Evolutionary conservation across 202 grass and related monocot species (phyloP).

Genomic region (Thinopyrum obtusiflorum): DNA sequence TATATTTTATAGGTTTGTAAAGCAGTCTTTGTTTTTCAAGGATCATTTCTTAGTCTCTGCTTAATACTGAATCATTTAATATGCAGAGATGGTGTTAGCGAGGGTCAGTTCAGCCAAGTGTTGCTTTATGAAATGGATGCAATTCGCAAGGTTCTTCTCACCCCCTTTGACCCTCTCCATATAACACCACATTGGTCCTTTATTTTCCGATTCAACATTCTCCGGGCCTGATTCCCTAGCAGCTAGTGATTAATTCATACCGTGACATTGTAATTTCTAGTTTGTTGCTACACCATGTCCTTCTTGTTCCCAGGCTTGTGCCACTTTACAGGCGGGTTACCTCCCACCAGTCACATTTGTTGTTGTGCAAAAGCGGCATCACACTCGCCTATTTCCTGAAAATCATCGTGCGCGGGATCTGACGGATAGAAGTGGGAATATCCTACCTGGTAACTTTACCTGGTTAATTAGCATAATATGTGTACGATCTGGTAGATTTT

Average conservation of each 20-base stretch:
- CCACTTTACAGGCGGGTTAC: slow-evolving; percentile 44
- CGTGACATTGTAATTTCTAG: no score
- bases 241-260: no score
- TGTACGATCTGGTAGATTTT: neutral
- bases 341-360: slow-evolving; percentile 61
- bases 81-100: slow-evolving; percentile 71
- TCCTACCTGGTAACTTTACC: slow-evolving; percentile 59
- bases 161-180: neutral
- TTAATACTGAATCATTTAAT: neutral
- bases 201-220: neutral
- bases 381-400: slow-evolving; percentile 63
- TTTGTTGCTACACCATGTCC: neutral
- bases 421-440: slow-evolving; percentile 70
- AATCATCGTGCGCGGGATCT: slow-evolving; percentile 36
- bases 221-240: no score
- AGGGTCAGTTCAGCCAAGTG: slow-evolving; percentile 65
- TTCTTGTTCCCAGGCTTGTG: slow-evolving; percentile 49
- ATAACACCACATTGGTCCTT: neutral
- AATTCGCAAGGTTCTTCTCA: slow-evolving; percentile 51
- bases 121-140: slow-evolving; percentile 60
- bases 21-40: neutral
- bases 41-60: neutral
- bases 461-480: neutral
- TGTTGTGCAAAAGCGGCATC: slow-evolving; percentile 91
- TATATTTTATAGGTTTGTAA: slow-evolving; percentile 60